Evolutionary conservation across 179 eudicot species (phyloP).

Genomic region (Silene vulgaris): DNA sequence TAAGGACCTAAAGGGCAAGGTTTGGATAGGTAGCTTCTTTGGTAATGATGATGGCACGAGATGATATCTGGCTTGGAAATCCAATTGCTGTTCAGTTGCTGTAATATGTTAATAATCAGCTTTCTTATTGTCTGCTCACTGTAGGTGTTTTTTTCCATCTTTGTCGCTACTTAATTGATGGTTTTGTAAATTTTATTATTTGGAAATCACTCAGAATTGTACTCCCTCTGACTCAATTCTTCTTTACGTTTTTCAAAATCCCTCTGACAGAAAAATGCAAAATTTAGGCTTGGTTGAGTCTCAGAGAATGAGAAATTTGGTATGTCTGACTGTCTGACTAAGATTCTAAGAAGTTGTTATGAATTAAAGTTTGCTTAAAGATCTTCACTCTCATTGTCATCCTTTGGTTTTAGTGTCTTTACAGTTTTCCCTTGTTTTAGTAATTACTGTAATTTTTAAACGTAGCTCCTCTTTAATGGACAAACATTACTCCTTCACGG

Average conservation of each 20-base stretch:
- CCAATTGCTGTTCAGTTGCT: background rate
- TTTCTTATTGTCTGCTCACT: background rate
- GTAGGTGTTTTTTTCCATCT: no score
- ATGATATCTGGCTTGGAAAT: background rate
- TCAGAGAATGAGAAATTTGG: background rate
- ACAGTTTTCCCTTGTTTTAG: background rate
- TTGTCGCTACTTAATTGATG: background rate
- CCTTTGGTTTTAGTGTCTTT: constrained; percentile 5
- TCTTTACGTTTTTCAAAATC: background rate
- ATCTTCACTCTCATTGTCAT: background rate
- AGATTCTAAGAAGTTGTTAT: background rate
- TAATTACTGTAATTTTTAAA: no score
- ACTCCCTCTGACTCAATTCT: background rate
- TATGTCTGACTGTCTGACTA: background rate
- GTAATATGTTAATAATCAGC: background rate
- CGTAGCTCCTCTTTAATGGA: no score
- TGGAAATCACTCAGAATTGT: background rate
- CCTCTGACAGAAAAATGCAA: background rate
- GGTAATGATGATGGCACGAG: background rate
- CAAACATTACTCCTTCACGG: no score
- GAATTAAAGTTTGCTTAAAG: background rate
- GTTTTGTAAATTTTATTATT: background rate
- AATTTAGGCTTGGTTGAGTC: background rate
- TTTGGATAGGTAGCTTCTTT: background rate
- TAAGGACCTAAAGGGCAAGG: background rate